Percentiles rank a stretch among this genome's conserved stretches.
Evolutionary conservation across 345 rosid genomes (phyloP).

Genomic region (Corchorus olitorius): DNA sequence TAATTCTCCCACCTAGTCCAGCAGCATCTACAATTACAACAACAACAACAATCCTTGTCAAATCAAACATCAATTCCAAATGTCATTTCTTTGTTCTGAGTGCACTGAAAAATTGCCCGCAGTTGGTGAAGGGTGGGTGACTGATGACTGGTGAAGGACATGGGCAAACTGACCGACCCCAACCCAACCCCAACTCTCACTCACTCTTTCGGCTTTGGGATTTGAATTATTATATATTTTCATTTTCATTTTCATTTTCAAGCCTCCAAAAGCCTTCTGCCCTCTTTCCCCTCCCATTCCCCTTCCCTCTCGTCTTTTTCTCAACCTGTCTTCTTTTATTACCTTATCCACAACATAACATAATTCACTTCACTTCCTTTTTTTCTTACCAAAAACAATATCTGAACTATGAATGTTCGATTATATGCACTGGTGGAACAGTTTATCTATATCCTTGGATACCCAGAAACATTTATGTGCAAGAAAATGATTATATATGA

Average conservation of each 20-base stretch:
- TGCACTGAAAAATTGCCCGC: conserved; percentile 12
- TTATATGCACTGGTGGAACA: too few relatives aligned
- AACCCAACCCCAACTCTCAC: not conserved
- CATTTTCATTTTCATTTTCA: conserved; percentile 12
- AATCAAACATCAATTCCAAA: conserved; percentile 47
- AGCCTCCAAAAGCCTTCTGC: conserved; percentile 11
- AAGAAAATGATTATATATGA: too few relatives aligned
- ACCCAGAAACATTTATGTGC: too few relatives aligned
- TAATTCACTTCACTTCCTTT: not conserved
- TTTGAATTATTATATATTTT: not conserved
- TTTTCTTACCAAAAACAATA: too few relatives aligned
- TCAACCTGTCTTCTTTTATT: conserved; percentile 13
- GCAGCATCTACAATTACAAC: conserved; percentile 9
- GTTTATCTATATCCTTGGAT: too few relatives aligned
- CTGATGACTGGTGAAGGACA: conserved; percentile 1
- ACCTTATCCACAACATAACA: conserved; percentile 12
- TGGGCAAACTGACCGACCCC: conserved; percentile 34
- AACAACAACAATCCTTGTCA: conserved; percentile 32
- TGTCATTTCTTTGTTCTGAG: not conserved
- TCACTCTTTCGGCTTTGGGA: not conserved
- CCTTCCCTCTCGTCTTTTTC: not conserved
- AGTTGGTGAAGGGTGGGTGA: conserved; percentile 17
- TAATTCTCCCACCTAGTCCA: conserved; percentile 14
- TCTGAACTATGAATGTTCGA: too few relatives aligned
- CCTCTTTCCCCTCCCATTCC: not conserved